Base-by-base conservation (phyloP, 768 basidiomycete genomes). In the Stropharia rugosoannulata region DNA sequence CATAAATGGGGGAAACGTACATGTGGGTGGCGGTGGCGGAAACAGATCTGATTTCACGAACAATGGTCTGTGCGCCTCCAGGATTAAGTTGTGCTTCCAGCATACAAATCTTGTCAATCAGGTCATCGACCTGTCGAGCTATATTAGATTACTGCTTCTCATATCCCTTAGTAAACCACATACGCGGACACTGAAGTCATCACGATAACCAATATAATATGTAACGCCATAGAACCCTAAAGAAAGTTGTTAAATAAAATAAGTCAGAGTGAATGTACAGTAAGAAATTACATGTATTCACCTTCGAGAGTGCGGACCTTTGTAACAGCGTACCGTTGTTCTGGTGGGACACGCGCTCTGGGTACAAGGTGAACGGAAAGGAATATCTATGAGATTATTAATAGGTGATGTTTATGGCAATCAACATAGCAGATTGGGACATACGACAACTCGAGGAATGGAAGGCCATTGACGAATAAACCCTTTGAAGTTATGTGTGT, bases 401-500 rank as follows among this genome's bases (percentile, higher is more conserved):
- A 10, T 41, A 52, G 29, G 49, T 15, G 3, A 35, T 25, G 22
- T 57, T 46, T 32, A 13, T 6, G 10, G 50, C 32, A n/a, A 5
- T 22, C 15, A 27, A 1, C 11, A 16, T 32, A n/a, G 18, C 19
- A 1, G 19, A 22, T 27, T 46, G 29, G 29, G 29, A 77, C 82
- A 59, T 60, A 85, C 85, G 15, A 85, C 80, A 25, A 88, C 78
- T 2, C 78, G 74, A 35, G 87, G 87, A n/a, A 90, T 74, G 15
- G 85, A 79, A 18, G 86, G 86, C 82, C 85, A 85, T 62, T 82
- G 85, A 3, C 80, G 76, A 29, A 87, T 70, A 65, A 87, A 85
- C 1, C 80, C 83, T 75, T 46, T 18, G 29, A n/a, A 46, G 12
- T 19, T 35, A 18, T 7, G 37, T 10, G 10, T 32, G 5, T 15